Evolutionary conservation across 192 early-diverging fungal species (phyloP).

Genomic region (Coemansia sp.): DNA sequence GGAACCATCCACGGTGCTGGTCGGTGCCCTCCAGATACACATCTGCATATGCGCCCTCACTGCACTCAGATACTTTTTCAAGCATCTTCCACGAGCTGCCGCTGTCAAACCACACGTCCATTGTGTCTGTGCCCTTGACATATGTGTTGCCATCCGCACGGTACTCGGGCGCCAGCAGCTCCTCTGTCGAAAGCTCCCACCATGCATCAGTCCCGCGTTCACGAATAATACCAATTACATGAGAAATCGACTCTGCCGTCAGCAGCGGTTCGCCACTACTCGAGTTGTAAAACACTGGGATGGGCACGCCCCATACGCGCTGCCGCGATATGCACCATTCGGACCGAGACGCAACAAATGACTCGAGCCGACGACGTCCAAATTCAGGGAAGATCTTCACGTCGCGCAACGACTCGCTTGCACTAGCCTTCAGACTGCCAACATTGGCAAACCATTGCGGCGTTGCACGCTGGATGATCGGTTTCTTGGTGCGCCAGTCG

Average conservation of each 20-base stretch:
- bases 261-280: slow-evolving; percentile 64
- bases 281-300: slow-evolving; percentile 70
- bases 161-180: slow-evolving; percentile 64
- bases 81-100: slow-evolving; percentile 76
- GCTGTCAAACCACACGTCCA: slow-evolving; percentile 89
- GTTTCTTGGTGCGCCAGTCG: slow-evolving; percentile 82
- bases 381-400: slow-evolving; percentile 64
- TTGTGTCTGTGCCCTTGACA: slow-evolving; percentile 69
- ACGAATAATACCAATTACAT: slow-evolving; percentile 63
- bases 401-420: slow-evolving; percentile 56
- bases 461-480: slow-evolving; percentile 75
- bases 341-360: slow-evolving; percentile 65
- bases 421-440: slow-evolving; percentile 61
- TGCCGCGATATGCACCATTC: slow-evolving; percentile 88
- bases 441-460: slow-evolving; percentile 84
- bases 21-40: slow-evolving; percentile 77
- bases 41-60: slow-evolving; percentile 59
- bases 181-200: slow-evolving; percentile 68
- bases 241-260: slow-evolving; percentile 62
- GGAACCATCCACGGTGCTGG: slow-evolving; percentile 86
- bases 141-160: slow-evolving; percentile 58
- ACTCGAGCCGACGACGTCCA: slow-evolving; percentile 60
- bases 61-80: slow-evolving; percentile 38
- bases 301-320: slow-evolving; percentile 80
- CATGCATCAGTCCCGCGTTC: slow-evolving; percentile 66